Conservation (phyloP, 2,329 filamentous ascomycete genomes). For the Diaporthe ilicicola region DNA sequence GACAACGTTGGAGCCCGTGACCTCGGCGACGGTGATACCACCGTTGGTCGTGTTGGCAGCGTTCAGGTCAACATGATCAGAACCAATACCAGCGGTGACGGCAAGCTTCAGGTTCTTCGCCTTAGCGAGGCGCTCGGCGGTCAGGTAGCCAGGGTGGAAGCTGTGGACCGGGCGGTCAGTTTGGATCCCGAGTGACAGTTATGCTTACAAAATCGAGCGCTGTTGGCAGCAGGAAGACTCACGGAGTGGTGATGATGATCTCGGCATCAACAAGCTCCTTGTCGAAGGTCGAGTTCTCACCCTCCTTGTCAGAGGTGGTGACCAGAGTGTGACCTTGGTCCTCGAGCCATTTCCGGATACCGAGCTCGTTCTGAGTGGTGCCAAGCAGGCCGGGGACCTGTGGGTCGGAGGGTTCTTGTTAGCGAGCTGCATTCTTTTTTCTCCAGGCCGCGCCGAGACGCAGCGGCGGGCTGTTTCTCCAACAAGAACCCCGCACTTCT, state of each 20-base stretch:
- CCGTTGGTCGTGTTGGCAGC: slow-evolving; percentile 98
- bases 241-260: slow-evolving; percentile 99
- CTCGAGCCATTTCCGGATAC: slow-evolving; percentile 96
- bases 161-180: slow-evolving; percentile 51
- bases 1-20: slow-evolving; percentile 97
- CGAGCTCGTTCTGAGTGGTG: slow-evolving; percentile 98
- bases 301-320: slow-evolving; percentile 97
- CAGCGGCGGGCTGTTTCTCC: slow-evolving; percentile 9
- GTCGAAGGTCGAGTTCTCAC: slow-evolving; percentile 91
- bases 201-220: no score
- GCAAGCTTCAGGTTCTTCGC: slow-evolving; percentile 99
- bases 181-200: background rate
- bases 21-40: slow-evolving; percentile 95
- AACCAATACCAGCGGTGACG: slow-evolving; percentile 96
- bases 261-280: slow-evolving; percentile 96
- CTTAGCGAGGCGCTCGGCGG: slow-evolving; percentile 92
- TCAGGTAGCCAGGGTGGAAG: slow-evolving; percentile 98
- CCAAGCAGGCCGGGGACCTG: slow-evolving; percentile 84
- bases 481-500: slow-evolving; percentile 16
- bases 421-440: slow-evolving; percentile 8
- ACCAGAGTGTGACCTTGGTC: slow-evolving; percentile 95
- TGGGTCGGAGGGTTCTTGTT: slow-evolving; percentile 14
- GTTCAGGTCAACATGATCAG: slow-evolving; percentile 96
- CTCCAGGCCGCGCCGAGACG: slow-evolving; percentile 11
- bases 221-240: slow-evolving; percentile 39